Base-by-base conservation (phyloP, 1,284 basidiomycete genomes). In the Ustilago hordei region DNA sequence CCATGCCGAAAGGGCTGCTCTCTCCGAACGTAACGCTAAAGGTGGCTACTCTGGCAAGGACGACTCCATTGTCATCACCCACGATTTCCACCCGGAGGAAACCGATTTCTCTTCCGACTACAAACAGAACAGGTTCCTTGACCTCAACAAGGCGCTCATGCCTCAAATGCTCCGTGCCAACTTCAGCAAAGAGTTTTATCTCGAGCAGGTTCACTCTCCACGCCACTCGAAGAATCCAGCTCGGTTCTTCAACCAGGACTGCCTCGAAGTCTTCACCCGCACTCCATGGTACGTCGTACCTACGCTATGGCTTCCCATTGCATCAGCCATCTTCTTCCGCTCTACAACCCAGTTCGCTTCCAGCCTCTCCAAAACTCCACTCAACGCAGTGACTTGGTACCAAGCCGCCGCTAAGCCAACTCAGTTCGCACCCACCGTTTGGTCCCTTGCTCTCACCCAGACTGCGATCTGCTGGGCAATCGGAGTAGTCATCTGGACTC, bases 231-330 rank as follows among this genome's bases (percentile, higher is more conserved):
- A 92, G 35, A 90, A 95, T 55, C 92, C 94, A 12, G 95, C 95
- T 0, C 91, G 93, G 71, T 89, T 99, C 75, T 98, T 99, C 86
- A 92, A 92, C 17, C 91, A 92, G 7, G 88, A 90, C 67, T 90
- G 91, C 74, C 91, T 98, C 41, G 96, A 99, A 89, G 87, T 93
- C 65, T 91, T 93, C 84, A 97, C 95, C 0, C 90, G 92, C 48
- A 98, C 96, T 35, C 88, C 91, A 65, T 99, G 97, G 97, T 99
- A 92, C 87, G 92, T 97, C 4, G 92, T 99, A 9, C 97, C 97
- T 9, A 86, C 92, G 59, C 82, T 99, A 80, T 99, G 97, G 96
- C 89, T 92, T 11, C 96, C 96, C 32, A 96, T 99, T 81, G 88
- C 93, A 2, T 85, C 86, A 41, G 93, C 94, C 88, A 89, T 99